phyloP scores from a whole-genome alignment of 371 early-diverging fungal species.

The Mortierella sp. region DNA sequence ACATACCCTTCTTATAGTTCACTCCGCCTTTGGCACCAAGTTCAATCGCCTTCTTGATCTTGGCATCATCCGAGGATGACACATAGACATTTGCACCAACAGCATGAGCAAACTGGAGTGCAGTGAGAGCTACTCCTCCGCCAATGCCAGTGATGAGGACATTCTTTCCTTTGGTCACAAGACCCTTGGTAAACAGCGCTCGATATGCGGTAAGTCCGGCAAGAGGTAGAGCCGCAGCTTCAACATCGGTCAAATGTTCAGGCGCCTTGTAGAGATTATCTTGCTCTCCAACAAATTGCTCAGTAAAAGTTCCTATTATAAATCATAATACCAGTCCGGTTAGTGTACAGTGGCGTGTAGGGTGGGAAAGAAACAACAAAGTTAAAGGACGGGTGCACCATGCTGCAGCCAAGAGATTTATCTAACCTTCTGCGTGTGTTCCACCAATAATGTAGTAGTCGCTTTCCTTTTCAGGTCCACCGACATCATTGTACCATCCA shows the following conservation, averaged over 20 bases:
- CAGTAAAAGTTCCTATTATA: constrained; percentile 63
- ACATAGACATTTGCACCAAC: constrained; percentile 73
- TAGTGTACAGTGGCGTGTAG: too few relatives aligned
- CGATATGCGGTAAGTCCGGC: constrained; percentile 72
- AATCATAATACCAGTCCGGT: background rate
- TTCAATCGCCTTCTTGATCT: constrained; percentile 65
- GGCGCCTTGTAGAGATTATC: constrained; percentile 60
- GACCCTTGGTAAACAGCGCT: constrained; percentile 63
- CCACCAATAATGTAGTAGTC: too few relatives aligned
- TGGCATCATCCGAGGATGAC: constrained; percentile 66
- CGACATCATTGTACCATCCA: constrained; percentile 63
- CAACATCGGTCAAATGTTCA: constrained; percentile 58
- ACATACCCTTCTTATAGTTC: constrained; percentile 68
- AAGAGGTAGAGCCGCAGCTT: constrained; percentile 72
- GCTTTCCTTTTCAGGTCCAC: constrained; percentile 54
- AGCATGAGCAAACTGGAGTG: constrained; percentile 71
- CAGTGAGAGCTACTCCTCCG: constrained; percentile 76
- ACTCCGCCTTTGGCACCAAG: constrained; percentile 74
- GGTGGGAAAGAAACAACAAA: background rate
- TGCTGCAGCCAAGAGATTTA: constrained; percentile 37
- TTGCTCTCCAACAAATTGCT: constrained; percentile 56
- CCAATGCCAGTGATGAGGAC: constrained; percentile 74
- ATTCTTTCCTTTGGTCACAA: constrained; percentile 60
- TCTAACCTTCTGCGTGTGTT: constrained; percentile 27
- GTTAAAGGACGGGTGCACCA: constrained; percentile 35